Evolutionary conservation across 129 eudicot species (phyloP).

Genomic region (Artemisia annua): DNA sequence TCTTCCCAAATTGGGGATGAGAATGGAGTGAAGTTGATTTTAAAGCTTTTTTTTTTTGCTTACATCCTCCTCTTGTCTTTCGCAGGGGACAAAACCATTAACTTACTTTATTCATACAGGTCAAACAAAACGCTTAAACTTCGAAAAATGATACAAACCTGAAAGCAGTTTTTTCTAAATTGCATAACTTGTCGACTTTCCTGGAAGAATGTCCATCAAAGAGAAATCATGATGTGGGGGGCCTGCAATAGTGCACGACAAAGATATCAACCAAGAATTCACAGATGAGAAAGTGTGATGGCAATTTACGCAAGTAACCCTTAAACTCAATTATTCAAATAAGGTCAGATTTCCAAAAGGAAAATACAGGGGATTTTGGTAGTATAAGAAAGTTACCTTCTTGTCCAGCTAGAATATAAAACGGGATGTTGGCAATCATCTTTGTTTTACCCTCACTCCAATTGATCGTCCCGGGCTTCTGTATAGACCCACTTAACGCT

Average conservation of each 20-base stretch:
- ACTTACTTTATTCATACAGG: not conserved
- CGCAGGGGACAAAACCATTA: not conserved
- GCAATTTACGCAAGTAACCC: no score
- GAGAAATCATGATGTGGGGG: conserved; percentile 86
- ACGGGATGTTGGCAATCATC: conserved; percentile 81
- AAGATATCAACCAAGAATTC: conserved; percentile 6
- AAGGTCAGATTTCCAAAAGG: not conserved
- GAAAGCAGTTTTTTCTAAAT: conserved; percentile 23
- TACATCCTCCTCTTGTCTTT: no score
- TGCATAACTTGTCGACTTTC: conserved; percentile 23
- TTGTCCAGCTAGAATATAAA: conserved; percentile 75
- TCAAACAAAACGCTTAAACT: not conserved
- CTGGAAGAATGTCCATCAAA: conserved; percentile 68
- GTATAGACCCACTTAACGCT: conserved; percentile 50
- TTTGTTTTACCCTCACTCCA: conserved; percentile 78
- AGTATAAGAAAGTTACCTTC: conserved; percentile 45
- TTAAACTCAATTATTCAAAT: not conserved
- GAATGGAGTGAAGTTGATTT: no score
- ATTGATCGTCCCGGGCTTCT: conserved; percentile 74
- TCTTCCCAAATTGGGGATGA: no score
- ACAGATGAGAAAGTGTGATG: no score
- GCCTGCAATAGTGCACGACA: conserved; percentile 40
- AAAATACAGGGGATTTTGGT: not conserved
- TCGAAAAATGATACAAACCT: conserved; percentile 5
- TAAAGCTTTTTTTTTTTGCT: no score